Conservation (phyloP, 1,284 basidiomycete genomes). For the Amylostereum areolatum region DNA sequence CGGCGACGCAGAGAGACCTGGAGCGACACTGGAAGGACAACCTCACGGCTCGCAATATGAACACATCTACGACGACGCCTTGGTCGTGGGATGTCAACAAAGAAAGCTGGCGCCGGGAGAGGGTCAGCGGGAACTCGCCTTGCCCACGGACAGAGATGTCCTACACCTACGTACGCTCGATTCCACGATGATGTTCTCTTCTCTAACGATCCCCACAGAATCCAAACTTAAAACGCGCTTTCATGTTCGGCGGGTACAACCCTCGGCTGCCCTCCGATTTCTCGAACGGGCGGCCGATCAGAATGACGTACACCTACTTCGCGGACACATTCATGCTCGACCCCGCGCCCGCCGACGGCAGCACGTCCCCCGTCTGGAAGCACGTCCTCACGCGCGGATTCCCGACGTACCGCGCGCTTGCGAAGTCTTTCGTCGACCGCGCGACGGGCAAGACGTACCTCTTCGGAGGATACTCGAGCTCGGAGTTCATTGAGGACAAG, state of each 20-base stretch:
- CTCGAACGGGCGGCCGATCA: conserved; percentile 10
- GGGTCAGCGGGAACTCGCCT: conserved; percentile 30
- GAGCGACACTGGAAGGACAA: conserved; percentile 17
- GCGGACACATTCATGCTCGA: conserved; percentile 30
- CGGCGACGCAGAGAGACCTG: conserved; percentile 29
- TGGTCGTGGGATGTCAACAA: conserved; percentile 34
- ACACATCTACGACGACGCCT: conserved; percentile 30
- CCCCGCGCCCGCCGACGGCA: conserved; percentile 11
- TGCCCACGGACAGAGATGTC: conserved; percentile 32
- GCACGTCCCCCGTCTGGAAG: conserved; percentile 16
- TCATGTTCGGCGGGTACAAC: conserved; percentile 35
- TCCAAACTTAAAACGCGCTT: conserved; percentile 24
- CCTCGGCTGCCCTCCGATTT: conserved; percentile 24
- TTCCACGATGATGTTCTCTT: neutral
- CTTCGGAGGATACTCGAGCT: conserved; percentile 33
- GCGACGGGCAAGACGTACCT: conserved; percentile 30
- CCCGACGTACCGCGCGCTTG: conserved; percentile 27
- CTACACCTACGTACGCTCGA: conserved; percentile 19
- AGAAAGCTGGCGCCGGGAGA: conserved; percentile 30
- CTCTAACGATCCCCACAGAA: conserved; percentile 21
- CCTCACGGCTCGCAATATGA: conserved; percentile 19
- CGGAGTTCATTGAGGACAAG: conserved; percentile 27
- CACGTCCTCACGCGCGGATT: conserved; percentile 27
- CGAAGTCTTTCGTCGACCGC: conserved; percentile 23
- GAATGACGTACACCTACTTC: conserved; percentile 28